Evolutionary conservation across 192 early-diverging fungal species (phyloP), one percentile per base, ranked within the genome.

Genomic region (Entomortierella parvispora): DNA sequence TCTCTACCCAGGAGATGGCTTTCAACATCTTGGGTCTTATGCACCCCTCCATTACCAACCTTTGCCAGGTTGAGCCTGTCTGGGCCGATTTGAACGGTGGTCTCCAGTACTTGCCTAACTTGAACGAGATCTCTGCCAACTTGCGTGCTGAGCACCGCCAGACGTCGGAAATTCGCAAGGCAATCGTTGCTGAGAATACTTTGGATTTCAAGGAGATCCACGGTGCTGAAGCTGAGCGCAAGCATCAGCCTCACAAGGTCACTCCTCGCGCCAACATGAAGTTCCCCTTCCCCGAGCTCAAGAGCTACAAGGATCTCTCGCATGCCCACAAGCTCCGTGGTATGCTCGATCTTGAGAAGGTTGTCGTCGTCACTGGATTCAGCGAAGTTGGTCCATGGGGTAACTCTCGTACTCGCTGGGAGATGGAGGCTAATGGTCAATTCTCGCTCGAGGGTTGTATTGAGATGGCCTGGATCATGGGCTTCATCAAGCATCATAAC

Each of bases 391-490:
- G 94, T 8, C 93, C 96, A 9, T 94, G 89, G 84, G 96, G 96
- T 68, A 91, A 93, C 50, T 84, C 91, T 17, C 86, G 95, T 64
- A 98, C 95, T 56, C 93, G 96, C 60, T 98, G 96, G 96, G 95
- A 98, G 78, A 94, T 98, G 87, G 96, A 98, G 82, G 89, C 94
- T 45, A 82, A 86, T 55, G 94, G 95, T 65, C 88, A 94, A 79
- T 91, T 95, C 84, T 94, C 92, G 33, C 85, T 95, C 33, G 91
- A 93, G 59, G 94, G 96, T 18, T 95, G 93, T 78, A 95, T 98
- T 68, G 96, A 98, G 81, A 91, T 98, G 90, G 94, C 96, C 9
- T 96, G 96, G 94, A 93, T 98, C 81, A 96, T 98, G 96, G 94
- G 94, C 46, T 91, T 91, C 62, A 95, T 98, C 83, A 93, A 90